These are phyloP conservation scores for Monosporozyma siamensis DNA, from an alignment of 805 yeast genomes.

Conservation along the genomic window DNA sequence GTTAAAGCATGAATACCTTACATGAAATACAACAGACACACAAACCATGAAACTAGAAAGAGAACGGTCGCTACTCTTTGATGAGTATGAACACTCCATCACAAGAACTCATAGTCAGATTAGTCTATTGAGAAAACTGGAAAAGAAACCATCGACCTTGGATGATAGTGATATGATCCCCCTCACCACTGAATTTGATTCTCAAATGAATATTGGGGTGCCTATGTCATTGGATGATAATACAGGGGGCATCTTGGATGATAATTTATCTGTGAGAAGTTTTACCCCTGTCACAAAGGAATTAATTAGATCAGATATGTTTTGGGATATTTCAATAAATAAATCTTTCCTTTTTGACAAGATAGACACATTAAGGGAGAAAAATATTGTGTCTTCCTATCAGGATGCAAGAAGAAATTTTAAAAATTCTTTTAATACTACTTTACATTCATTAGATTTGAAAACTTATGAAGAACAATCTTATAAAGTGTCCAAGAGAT, in stretches of 20 bases:
- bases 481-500: conserved; percentile 12
- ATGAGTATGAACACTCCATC: conserved; percentile 2
- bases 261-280: background rate
- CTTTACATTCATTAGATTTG: conserved; percentile 18
- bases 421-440: conserved; percentile 55
- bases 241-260: background rate
- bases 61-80: conserved; percentile 1
- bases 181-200: conserved; percentile 18
- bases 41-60: background rate
- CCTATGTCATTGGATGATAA: conserved; percentile 13
- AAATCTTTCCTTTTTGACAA: conserved; percentile 7
- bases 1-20: no score
- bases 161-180: conserved; percentile 25
- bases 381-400: conserved; percentile 50
- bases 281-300: background rate
- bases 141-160: conserved; percentile 6
- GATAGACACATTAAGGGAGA: conserved; percentile 46
- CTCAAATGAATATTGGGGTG: conserved; percentile 19
- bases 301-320: background rate
- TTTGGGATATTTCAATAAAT: background rate
- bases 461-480: conserved; percentile 28
- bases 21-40: no score
- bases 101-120: background rate
- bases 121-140: background rate
- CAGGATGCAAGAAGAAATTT: conserved; percentile 68